These are phyloP conservation scores for Lentinula sp. DNA, from an alignment of 768 basidiomycete genomes.

Conservation along the genomic window DNA sequence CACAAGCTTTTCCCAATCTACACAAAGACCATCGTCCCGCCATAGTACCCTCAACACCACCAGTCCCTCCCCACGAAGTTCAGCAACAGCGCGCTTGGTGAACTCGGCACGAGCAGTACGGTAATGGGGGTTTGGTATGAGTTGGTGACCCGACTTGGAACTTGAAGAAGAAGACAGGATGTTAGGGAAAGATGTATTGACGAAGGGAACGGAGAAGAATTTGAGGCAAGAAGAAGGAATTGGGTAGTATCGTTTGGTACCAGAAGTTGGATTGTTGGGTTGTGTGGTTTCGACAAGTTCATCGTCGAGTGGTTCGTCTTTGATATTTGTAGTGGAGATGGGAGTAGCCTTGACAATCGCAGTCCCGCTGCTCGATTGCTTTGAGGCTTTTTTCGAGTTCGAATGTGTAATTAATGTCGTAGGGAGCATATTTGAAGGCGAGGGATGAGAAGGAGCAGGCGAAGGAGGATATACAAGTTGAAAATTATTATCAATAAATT, in stretches of 20 bases:
- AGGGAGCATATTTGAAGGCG: background rate
- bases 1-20: background rate
- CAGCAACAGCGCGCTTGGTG: background rate
- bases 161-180: background rate
- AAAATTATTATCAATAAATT: background rate
- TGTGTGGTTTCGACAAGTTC: background rate
- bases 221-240: background rate
- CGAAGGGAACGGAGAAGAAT: background rate
- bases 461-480: background rate
- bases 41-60: background rate
- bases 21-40: background rate
- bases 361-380: background rate
- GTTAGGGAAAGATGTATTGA: background rate
- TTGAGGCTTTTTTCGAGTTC: background rate
- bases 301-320: background rate
- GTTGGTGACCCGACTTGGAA: background rate
- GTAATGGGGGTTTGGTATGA: background rate
- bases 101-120: background rate
- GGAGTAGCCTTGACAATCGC: background rate
- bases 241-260: background rate
- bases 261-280: background rate
- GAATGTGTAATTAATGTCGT: background rate
- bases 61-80: background rate
- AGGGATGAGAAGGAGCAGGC: background rate
- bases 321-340: background rate